These are phyloP conservation scores for Dothistroma pini DNA, from an alignment of 2,329 filamentous ascomycete genomes.

Conservation along the genomic window DNA sequence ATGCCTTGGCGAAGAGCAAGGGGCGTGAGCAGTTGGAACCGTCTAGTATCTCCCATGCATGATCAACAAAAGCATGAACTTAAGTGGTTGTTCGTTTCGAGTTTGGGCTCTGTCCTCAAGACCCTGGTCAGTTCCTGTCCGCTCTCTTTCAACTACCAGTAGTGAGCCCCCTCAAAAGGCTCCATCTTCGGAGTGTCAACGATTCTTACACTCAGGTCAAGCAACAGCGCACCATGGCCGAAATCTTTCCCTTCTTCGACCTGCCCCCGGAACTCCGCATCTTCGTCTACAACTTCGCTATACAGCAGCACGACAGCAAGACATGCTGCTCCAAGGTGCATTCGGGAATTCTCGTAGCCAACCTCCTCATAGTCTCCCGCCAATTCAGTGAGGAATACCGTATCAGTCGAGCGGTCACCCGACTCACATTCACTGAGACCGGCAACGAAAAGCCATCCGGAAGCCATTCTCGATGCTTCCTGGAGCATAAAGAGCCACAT, in stretches of 20 bases:
- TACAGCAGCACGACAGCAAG: background rate
- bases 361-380: background rate
- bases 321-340: background rate
- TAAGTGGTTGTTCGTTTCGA: too few species aligned
- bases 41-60: too few species aligned
- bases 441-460: background rate
- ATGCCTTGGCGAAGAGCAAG: too few species aligned
- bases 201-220: too few species aligned
- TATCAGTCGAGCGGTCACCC: background rate
- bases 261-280: constrained; percentile 13
- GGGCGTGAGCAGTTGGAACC: too few species aligned
- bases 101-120: too few species aligned
- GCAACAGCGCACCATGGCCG: background rate
- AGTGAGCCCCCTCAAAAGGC: too few species aligned
- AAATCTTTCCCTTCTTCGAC: constrained; percentile 26
- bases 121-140: too few species aligned
- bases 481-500: background rate
- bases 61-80: too few species aligned
- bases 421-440: background rate
- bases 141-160: too few species aligned
- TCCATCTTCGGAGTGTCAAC: too few species aligned
- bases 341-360: background rate
- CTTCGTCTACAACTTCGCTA: constrained; percentile 9
- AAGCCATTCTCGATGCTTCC: background rate
- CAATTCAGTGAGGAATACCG: background rate